Base-by-base conservation (phyloP, 305 asterid genomes). In the Plantago lanceolata region DNA sequence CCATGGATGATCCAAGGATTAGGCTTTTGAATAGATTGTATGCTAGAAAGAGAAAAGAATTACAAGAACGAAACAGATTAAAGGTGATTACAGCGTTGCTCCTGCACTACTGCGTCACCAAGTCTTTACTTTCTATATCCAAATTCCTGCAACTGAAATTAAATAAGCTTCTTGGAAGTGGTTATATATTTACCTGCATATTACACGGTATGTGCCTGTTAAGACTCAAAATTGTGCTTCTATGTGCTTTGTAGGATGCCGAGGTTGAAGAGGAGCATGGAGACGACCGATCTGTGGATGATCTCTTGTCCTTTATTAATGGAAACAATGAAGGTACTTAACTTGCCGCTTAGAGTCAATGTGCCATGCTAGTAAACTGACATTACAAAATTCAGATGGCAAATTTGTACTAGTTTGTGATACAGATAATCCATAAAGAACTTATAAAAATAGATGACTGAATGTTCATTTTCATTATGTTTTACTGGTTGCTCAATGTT, bases 271-370 rank as follows among this genome's bases (percentile, higher is more conserved):
- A 78, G 84, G 96, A 84, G 77, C 94, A 48, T 51, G 87, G 79
- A 68, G 98, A 89, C 77, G 85, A 87, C 21, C 96, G 97, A 48
- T 87, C 98, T 57, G 95, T 93, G 49, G 98, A 93, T 77, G 98
- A 93, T 73, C 90, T 93, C 57, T 77, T 93, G 70, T 85, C 96
- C 26, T 93, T 82, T 75, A 93, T 93, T 70, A 89, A 93, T 75
- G 95, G 97, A 68, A 82, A 62, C 70, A 69, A 76, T 78, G 88
- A 71, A 82, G 97, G 97, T 93, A 85, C 33, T 26, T 52, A 29
- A 28, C 29, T 28, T 59, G 66, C 53, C 17, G 28, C 37, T 12
- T 35, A 0, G 15, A 0, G 15, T 40, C 14, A 28, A 37, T 26
- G 43, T 55, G 60, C 12, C 33, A 28, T 18, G 43, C 61, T 56